phyloP scores from a whole-genome alignment of 1,139 yeast genomes.

The Candida glucosophila region DNA sequence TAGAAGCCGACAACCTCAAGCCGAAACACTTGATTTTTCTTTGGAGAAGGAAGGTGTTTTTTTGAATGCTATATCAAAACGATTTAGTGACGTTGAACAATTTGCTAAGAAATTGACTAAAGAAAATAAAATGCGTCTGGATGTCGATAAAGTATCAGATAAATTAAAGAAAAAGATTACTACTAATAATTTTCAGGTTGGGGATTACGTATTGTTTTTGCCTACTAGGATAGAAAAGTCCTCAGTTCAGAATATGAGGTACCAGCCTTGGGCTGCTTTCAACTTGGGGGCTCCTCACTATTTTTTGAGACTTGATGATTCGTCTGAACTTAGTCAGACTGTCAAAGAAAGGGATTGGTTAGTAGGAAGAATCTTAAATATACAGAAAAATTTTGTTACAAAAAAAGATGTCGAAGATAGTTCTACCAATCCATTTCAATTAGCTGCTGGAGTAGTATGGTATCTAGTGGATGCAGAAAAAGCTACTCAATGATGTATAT shows the following conservation, averaged over 20 bases:
- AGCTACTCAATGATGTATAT: too few species aligned
- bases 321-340: conserved; percentile 6
- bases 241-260: conserved; percentile 8
- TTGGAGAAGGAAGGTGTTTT: conserved; percentile 32
- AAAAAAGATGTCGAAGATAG: conserved; percentile 22
- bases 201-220: conserved; percentile 73
- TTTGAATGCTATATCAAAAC: conserved; percentile 57
- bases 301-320: conserved; percentile 38
- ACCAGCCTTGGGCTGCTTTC: conserved; percentile 81
- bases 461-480: conserved; percentile 40
- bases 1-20: too few species aligned
- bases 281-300: conserved; percentile 76
- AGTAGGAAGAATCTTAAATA: conserved; percentile 49
- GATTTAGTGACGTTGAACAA: conserved; percentile 88
- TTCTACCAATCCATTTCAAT: conserved; percentile 38
- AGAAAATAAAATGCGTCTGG: conserved; percentile 48
- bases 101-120: conserved; percentile 79
- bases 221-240: conserved; percentile 54
- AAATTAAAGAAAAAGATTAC: too few species aligned
- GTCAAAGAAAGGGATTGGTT: conserved; percentile 53
- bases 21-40: too few species aligned
- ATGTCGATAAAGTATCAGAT: conserved; percentile 24
- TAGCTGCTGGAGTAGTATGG: conserved; percentile 44
- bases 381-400: conserved; percentile 40
- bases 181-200: conserved; percentile 53